Base-by-base conservation (phyloP, 139 green algal genomes). In the Astrephomene gubernaculifera region DNA sequence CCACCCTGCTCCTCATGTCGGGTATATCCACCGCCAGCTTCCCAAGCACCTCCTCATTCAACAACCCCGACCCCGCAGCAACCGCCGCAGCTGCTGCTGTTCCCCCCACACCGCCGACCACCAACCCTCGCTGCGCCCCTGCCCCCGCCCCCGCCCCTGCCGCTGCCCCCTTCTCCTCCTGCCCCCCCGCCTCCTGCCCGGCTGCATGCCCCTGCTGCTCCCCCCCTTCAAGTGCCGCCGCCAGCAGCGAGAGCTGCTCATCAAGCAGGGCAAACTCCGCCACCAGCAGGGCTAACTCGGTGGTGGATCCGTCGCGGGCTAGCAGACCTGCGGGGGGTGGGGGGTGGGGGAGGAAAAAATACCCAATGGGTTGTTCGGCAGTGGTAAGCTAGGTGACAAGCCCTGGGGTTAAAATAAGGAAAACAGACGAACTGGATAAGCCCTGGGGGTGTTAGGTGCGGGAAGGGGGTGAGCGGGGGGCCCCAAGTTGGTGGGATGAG, bases 251-350 rank as follows among this genome's bases (percentile, higher is more conserved):
- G 60, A 98, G 89, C 90, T 96, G 90, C 52, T 91, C 87, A 14
- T 98, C 93, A 71, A 99, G 92, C 63, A 96, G 83, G 2, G 86
- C 81, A 72, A 96, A 99, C 87, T 99, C 96, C 39, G 96, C 96
- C 19, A 95, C 88, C 54, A 99, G 90, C 79, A 99, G 90, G n/a
- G 91, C 91, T 36, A 98, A 85, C 92, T 99, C 96, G 25, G 94
- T 91, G 52, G 90, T 94, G 61, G 86, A 93, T 45, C 92, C 89
- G 44, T 94, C 89, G 19, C 90, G 89, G 4, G 36, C 63, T 12
- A 94, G 79, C 33, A 88, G 49, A 21, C 89, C 91, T 91, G n/a
- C 10, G 22, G 17, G 68, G 39, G 29, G 63, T 9, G 29, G 29
- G 63, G 29, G 63, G 22, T n/a, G 57, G 57, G 57, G n/a, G 6